Conservation (phyloP, 345 rosid genomes). For the Ceriops decandra region DNA sequence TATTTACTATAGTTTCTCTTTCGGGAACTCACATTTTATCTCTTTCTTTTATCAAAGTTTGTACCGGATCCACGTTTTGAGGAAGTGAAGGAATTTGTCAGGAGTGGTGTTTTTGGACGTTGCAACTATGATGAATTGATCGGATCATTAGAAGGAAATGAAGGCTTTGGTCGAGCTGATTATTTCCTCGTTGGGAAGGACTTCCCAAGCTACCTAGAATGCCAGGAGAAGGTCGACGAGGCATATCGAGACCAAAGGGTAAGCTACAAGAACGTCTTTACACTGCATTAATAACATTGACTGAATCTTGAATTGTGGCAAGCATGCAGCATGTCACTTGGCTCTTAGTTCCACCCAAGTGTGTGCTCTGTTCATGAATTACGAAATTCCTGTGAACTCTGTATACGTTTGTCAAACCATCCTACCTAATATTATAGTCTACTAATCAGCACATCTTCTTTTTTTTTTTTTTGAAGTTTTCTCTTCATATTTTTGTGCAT, state of each 20-base stretch:
- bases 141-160: slow-evolving; percentile 76
- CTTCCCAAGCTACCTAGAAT: slow-evolving; percentile 76
- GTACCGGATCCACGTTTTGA: slow-evolving; percentile 68
- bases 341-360: too few relatives aligned
- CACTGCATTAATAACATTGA: neutral
- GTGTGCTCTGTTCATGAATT: too few relatives aligned
- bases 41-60: slow-evolving; percentile 36
- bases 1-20: neutral
- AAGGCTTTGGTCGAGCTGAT: slow-evolving; percentile 77
- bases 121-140: slow-evolving; percentile 56
- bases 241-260: slow-evolving; percentile 69
- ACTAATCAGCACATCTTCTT: too few relatives aligned
- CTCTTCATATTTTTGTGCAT: too few relatives aligned
- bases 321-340: neutral
- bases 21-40: slow-evolving; percentile 4
- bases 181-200: slow-evolving; percentile 87
- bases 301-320: neutral
- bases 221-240: slow-evolving; percentile 71
- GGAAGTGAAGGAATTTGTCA: slow-evolving; percentile 65
- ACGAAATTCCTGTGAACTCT: too few relatives aligned
- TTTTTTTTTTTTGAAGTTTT: too few relatives aligned
- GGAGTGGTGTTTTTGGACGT: slow-evolving; percentile 64
- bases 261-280: slow-evolving; percentile 4
- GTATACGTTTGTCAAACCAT: too few relatives aligned
- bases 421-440: too few relatives aligned